Conservation (phyloP, 2,329 filamentous ascomycete genomes). For the Metarhizium album region DNA sequence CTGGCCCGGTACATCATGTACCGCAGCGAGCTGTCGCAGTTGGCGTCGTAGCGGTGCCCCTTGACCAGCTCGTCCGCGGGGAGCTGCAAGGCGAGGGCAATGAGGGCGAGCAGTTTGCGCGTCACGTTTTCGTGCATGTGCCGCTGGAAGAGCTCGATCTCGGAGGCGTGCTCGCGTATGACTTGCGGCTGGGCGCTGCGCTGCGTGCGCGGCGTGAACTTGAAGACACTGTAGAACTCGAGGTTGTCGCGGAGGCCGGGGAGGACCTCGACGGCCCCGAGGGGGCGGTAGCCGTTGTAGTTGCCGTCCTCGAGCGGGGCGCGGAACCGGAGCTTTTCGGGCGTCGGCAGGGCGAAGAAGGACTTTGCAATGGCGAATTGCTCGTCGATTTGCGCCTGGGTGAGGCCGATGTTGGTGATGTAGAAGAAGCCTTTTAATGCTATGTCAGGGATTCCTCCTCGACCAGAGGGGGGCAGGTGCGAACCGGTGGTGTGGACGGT, state of each 20-base stretch:
- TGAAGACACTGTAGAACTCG: constrained; percentile 30
- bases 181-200: constrained; percentile 22
- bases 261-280: constrained; percentile 25
- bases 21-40: constrained; percentile 44
- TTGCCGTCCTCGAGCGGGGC: constrained; percentile 38
- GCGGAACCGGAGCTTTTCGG: constrained; percentile 49
- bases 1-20: constrained; percentile 49
- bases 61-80: constrained; percentile 43
- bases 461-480: not conserved
- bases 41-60: constrained; percentile 41
- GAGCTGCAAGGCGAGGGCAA: constrained; percentile 43
- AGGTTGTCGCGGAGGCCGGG: constrained; percentile 26
- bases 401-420: constrained; percentile 50
- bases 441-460: not conserved
- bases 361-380: constrained; percentile 51
- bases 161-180: constrained; percentile 18
- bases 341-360: constrained; percentile 43
- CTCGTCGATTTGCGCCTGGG: constrained; percentile 46
- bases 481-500: constrained; percentile 33
- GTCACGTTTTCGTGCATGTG: constrained; percentile 24
- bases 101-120: constrained; percentile 22
- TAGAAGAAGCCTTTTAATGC: constrained; percentile 43
- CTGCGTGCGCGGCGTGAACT: constrained; percentile 24
- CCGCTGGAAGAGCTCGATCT: constrained; percentile 25
- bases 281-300: constrained; percentile 46